Percentiles rank a stretch among this genome's conserved stretches.
phyloP scores from a whole-genome alignment of 768 basidiomycete genomes.

The Sarcomyxa edulis region DNA sequence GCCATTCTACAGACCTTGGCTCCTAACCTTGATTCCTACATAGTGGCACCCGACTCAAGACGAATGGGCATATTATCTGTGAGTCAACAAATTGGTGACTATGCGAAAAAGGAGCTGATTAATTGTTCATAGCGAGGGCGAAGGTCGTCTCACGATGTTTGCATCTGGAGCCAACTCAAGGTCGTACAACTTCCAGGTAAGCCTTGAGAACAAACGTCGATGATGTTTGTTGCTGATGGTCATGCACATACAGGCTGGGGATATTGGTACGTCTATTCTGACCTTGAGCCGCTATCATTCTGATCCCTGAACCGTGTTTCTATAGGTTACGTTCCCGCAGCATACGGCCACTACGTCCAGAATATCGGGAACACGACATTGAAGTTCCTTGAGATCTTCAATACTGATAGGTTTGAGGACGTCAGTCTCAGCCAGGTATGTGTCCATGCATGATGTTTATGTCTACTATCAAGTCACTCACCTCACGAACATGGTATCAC shows the following conservation, averaged over 20 bases:
- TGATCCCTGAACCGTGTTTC: background rate
- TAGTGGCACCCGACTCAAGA: constrained; percentile 71
- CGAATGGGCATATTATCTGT: constrained; percentile 62
- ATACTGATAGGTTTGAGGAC: constrained; percentile 30
- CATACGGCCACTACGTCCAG: constrained; percentile 48
- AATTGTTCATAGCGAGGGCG: constrained; percentile 45
- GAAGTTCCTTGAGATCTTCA: constrained; percentile 44
- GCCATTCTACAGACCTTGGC: background rate
- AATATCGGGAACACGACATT: constrained; percentile 47
- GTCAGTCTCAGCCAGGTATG: constrained; percentile 16
- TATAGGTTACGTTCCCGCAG: background rate
- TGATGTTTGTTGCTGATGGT: background rate
- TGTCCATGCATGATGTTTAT: too few species aligned
- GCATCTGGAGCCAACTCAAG: constrained; percentile 46
- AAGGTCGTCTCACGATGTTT: constrained; percentile 51
- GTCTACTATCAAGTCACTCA: too few species aligned
- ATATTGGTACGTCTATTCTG: constrained; percentile 35
- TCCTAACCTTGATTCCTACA: constrained; percentile 2
- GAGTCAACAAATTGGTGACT: constrained; percentile 9
- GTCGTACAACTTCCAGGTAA: constrained; percentile 55
- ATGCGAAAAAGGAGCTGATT: background rate
- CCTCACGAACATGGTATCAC: too few species aligned
- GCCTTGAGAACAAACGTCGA: background rate
- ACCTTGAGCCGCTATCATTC: background rate
- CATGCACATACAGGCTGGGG: constrained; percentile 25